These are phyloP conservation scores for Drechslerella coelobrocha DNA, from an alignment of 2,329 filamentous ascomycete genomes.

Conservation along the genomic window DNA sequence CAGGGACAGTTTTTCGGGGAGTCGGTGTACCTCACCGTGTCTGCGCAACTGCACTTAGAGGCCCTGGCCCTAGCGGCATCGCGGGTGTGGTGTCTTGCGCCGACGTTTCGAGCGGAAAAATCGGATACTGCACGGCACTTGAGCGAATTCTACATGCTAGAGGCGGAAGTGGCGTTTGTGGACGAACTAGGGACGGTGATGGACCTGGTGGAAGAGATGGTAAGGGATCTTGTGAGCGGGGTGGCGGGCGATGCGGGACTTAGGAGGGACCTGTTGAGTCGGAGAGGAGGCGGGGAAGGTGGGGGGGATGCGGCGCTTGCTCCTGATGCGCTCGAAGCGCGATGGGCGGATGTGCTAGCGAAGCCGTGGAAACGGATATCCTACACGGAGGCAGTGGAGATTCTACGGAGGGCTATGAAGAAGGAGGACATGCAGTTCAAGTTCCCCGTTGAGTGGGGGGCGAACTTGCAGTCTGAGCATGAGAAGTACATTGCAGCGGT, in stretches of 20 bases:
- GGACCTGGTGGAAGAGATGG: constrained; percentile 78
- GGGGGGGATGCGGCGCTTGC: constrained; percentile 60
- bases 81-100: constrained; percentile 91
- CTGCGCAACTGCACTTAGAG: constrained; percentile 91
- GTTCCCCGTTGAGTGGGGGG: constrained; percentile 72
- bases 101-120: constrained; percentile 89
- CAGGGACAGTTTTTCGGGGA: constrained; percentile 78
- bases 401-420: constrained; percentile 68
- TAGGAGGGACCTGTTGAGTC: constrained; percentile 58
- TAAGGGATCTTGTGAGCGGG: constrained; percentile 66
- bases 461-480: constrained; percentile 85
- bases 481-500: constrained; percentile 81
- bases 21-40: constrained; percentile 95
- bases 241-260: constrained; percentile 54
- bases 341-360: constrained; percentile 74
- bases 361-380: constrained; percentile 78
- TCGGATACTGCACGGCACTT: constrained; percentile 93
- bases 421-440: constrained; percentile 66
- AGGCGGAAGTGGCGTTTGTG: constrained; percentile 84
- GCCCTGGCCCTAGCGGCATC: constrained; percentile 86
- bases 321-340: constrained; percentile 63
- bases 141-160: constrained; percentile 98
- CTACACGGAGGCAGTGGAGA: constrained; percentile 77
- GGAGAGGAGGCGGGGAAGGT: constrained; percentile 63
- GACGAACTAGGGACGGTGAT: constrained; percentile 75